phyloP scores from a whole-genome alignment of 2,329 filamentous ascomycete genomes.

The Xylaria multiplex region DNA sequence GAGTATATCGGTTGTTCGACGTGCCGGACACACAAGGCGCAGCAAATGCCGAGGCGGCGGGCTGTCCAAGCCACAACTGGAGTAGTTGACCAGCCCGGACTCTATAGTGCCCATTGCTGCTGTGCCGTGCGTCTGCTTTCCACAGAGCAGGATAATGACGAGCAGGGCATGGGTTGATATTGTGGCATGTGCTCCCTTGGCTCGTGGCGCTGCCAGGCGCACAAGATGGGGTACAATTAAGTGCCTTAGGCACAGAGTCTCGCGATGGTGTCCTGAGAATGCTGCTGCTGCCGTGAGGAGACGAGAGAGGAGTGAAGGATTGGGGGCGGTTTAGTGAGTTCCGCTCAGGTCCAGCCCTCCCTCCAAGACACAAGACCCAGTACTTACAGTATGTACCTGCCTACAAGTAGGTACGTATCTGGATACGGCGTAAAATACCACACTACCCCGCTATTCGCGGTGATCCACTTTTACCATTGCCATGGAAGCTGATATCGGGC shows the following conservation, averaged over 20 bases:
- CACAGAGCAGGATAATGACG: neutral
- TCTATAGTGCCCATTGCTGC: slow-evolving; percentile 5
- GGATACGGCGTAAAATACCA: neutral
- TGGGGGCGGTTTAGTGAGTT: too few species aligned
- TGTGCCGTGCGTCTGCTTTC: slow-evolving; percentile 8
- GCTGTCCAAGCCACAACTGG: slow-evolving; percentile 21
- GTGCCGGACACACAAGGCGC: slow-evolving; percentile 20
- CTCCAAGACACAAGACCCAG: too few species aligned
- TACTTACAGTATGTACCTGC: too few species aligned
- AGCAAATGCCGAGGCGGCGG: neutral
- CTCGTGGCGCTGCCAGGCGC: neutral
- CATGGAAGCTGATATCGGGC: slow-evolving; percentile 16
- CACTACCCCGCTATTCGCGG: slow-evolving; percentile 18
- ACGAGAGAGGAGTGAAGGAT: too few species aligned
- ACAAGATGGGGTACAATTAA: neutral
- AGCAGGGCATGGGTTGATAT: slow-evolving; percentile 3
- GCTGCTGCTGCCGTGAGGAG: too few species aligned
- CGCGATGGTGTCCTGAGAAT: too few species aligned
- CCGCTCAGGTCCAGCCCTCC: too few species aligned
- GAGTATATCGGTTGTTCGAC: neutral
- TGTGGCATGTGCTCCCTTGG: neutral
- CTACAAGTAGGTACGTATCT: too few species aligned
- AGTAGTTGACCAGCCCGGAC: neutral
- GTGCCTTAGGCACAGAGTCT: too few species aligned
- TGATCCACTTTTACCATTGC: slow-evolving; percentile 23